phyloP scores from a whole-genome alignment of 805 yeast genomes.

The Ascoidea rubescens region DNA sequence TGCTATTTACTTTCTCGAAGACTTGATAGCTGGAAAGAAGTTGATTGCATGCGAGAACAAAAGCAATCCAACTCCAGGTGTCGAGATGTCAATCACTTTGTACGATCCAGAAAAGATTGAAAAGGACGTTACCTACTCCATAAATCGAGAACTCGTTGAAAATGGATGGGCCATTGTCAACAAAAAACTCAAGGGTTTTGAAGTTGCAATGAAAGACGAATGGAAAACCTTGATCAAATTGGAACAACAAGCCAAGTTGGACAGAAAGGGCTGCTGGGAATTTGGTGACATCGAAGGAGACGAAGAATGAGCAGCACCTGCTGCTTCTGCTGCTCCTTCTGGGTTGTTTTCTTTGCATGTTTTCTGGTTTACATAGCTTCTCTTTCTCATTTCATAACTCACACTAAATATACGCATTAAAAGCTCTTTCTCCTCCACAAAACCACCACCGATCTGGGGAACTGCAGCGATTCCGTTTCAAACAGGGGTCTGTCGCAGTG shows the following conservation, averaged over 20 bases:
- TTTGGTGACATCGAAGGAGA: conserved; percentile 59
- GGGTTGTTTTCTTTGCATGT: too few species aligned
- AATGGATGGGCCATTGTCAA: conserved; percentile 49
- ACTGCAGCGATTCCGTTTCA: too few species aligned
- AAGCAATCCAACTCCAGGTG: conserved; percentile 21
- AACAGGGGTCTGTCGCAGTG: too few species aligned
- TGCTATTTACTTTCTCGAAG: conserved; percentile 40
- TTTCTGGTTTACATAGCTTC: too few species aligned
- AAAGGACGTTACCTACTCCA: conserved; percentile 38
- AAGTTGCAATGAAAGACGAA: conserved; percentile 21
- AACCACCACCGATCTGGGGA: too few species aligned
- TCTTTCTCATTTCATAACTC: too few species aligned
- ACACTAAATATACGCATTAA: too few species aligned
- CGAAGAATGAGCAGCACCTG: conserved; percentile 17
- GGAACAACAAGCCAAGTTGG: conserved; percentile 34
- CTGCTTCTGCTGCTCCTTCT: too few species aligned
- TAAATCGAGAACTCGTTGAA: conserved; percentile 43
- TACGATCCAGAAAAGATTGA: conserved; percentile 44
- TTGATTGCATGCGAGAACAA: conserved; percentile 41
- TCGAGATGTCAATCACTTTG: conserved; percentile 36
- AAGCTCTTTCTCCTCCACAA: too few species aligned
- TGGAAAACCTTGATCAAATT: conserved; percentile 25
- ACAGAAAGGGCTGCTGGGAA: conserved; percentile 58
- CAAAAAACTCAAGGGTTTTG: conserved; percentile 20
- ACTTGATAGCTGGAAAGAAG: conserved; percentile 33